These are phyloP conservation scores for Hansenula sp. DNA, from an alignment of 1,139 yeast species.

Conservation along the genomic window DNA sequence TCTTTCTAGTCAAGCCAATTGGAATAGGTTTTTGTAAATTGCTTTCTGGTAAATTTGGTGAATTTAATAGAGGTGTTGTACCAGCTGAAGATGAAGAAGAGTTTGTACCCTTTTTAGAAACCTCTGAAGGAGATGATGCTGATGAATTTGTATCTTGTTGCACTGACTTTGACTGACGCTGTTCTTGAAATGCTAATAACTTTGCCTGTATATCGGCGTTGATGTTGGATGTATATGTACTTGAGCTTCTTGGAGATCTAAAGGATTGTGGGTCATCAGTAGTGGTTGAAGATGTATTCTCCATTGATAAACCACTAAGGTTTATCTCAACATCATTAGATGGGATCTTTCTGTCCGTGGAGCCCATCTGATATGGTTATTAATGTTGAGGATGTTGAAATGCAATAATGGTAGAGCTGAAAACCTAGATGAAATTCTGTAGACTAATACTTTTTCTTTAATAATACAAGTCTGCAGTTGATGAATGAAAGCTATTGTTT, in stretches of 20 bases:
- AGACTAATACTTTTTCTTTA: no score
- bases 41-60: constrained; percentile 4
- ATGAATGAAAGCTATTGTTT: no score
- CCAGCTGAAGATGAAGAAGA: constrained; percentile 2
- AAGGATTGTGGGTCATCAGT: constrained; percentile 1
- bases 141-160: constrained; percentile 4
- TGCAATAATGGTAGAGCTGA: no score
- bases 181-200: constrained; percentile 69
- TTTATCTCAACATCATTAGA: background rate
- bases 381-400: no score
- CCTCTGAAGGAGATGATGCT: constrained; percentile 7
- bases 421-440: no score
- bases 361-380: background rate
- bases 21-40: constrained; percentile 1
- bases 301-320: constrained; percentile 1
- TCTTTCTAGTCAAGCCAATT: constrained; percentile 4
- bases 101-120: constrained; percentile 1
- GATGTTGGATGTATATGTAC: constrained; percentile 23
- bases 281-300: background rate
- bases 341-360: background rate
- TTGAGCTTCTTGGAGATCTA: constrained; percentile 15
- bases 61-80: constrained; percentile 1
- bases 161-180: constrained; percentile 29
- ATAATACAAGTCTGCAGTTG: no score
- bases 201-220: constrained; percentile 74